Conservation (phyloP, 441 rosid genomes). For the California macrophylla region DNA sequence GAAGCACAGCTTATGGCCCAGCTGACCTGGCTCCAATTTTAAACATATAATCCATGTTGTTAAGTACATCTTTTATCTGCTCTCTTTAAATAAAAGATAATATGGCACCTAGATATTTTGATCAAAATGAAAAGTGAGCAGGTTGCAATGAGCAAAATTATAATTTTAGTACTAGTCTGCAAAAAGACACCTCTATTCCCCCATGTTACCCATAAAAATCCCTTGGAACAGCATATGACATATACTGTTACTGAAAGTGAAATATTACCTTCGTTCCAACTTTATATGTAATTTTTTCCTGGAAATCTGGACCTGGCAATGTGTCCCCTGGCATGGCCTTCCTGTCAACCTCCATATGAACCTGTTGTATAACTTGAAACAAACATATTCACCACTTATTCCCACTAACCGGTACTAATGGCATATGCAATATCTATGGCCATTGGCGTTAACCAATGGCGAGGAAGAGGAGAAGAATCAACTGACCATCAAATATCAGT, state of each 20-base stretch:
- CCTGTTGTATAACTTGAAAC: constrained; percentile 33
- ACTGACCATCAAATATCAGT: neutral
- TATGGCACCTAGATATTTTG: neutral
- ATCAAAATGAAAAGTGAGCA: neutral
- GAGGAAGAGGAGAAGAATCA: neutral
- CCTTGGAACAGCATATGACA: neutral
- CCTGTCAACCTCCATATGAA: constrained; percentile 89
- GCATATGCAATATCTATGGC: neutral
- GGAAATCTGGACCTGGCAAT: constrained; percentile 33
- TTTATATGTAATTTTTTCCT: constrained; percentile 63
- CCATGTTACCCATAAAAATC: neutral
- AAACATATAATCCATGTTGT: neutral
- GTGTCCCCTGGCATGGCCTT: constrained; percentile 52
- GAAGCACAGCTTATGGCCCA: neutral
- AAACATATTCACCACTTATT: neutral
- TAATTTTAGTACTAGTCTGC: too few relatives aligned
- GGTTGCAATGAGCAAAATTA: neutral
- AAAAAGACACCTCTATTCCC: too few relatives aligned
- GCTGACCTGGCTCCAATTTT: neutral
- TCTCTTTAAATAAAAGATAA: neutral
- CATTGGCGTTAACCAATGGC: neutral
- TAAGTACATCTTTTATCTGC: neutral
- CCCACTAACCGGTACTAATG: neutral
- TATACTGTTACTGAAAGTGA: neutral
- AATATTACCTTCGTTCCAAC: constrained; percentile 62